Percentiles rank a stretch among this genome's conserved stretches.
phyloP scores from a whole-genome alignment of 306 rosid genomes.

The Dicorynia guianensis region DNA sequence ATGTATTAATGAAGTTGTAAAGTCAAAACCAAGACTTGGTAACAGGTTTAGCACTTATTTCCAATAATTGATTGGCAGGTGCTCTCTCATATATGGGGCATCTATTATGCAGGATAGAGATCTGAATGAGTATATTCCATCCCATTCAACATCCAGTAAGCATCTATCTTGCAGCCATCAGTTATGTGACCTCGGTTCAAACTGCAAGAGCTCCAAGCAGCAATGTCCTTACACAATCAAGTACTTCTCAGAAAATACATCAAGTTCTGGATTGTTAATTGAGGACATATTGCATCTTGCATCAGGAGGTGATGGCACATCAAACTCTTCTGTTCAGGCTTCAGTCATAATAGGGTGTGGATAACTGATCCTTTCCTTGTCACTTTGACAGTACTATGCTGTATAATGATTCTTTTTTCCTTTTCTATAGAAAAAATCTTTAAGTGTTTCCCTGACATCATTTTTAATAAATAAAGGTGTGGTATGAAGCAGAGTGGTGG shows the following conservation, averaged over 20 bases:
- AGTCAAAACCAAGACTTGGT: constrained; percentile 54
- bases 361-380: constrained; percentile 30
- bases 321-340: constrained; percentile 73
- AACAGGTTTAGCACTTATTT: constrained; percentile 89
- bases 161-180: constrained; percentile 77
- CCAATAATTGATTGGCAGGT: constrained; percentile 99
- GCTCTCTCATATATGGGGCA: constrained; percentile 96
- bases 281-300: constrained; percentile 86
- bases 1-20: constrained; percentile 43
- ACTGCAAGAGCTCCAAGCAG: constrained; percentile 75
- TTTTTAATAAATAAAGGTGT: constrained; percentile 63
- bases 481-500: constrained; percentile 98
- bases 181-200: constrained; percentile 71
- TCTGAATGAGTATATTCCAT: constrained; percentile 82
- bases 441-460: constrained; percentile 25
- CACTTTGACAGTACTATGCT: constrained; percentile 24
- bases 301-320: constrained; percentile 51
- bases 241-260: constrained; percentile 79
- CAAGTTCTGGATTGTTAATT: constrained; percentile 89
- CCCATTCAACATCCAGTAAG: constrained; percentile 82
- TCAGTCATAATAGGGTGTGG: constrained; percentile 82
- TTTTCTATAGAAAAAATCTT: neutral
- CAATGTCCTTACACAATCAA: constrained; percentile 70
- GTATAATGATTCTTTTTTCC: constrained; percentile 15
- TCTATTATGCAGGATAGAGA: constrained; percentile 99